Conservation (phyloP, 1,139 yeast species). For the Pichia sp. region DNA sequence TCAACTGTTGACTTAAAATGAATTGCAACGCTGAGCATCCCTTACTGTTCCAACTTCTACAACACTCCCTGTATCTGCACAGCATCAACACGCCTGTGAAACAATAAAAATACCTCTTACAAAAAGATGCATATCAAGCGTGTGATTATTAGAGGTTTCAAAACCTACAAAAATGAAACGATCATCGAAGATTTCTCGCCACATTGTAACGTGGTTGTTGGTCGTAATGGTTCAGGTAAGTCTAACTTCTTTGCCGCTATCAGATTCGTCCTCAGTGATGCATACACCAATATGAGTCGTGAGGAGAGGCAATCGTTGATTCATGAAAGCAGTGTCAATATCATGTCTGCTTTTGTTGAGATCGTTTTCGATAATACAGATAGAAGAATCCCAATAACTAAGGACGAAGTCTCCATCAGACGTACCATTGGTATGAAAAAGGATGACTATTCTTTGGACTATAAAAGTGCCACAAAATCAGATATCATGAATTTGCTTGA, state of each 20-base stretch:
- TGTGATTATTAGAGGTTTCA: slow-evolving; percentile 78
- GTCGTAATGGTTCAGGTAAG: slow-evolving; percentile 95
- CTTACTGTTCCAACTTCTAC: too few species aligned
- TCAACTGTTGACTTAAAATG: too few species aligned
- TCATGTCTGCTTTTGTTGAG: slow-evolving; percentile 91
- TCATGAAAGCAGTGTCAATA: slow-evolving; percentile 88
- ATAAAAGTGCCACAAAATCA: slow-evolving; percentile 68
- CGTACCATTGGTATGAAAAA: slow-evolving; percentile 90
- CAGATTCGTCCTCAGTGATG: slow-evolving; percentile 86
- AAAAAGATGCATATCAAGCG: slow-evolving; percentile 26
- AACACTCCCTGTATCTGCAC: too few species aligned
- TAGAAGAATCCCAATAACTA: slow-evolving; percentile 63
- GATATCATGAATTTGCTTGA: slow-evolving; percentile 82
- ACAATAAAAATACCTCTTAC: background rate
- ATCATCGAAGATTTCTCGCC: slow-evolving; percentile 73
- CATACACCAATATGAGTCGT: slow-evolving; percentile 77
- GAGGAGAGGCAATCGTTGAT: slow-evolving; percentile 86
- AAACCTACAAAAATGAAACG: slow-evolving; percentile 85
- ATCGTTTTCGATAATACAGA: slow-evolving; percentile 79
- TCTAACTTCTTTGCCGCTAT: slow-evolving; percentile 95
- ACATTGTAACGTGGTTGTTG: slow-evolving; percentile 83
- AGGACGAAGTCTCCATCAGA: slow-evolving; percentile 63
- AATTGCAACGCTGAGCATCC: too few species aligned
- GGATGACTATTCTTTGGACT: slow-evolving; percentile 82
- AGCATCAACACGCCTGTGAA: too few species aligned